Evolutionary conservation across 1,284 basidiomycete species (phyloP), one percentile per base, ranked within the genome.

Genomic region (Boletus hoseneyae): DNA sequence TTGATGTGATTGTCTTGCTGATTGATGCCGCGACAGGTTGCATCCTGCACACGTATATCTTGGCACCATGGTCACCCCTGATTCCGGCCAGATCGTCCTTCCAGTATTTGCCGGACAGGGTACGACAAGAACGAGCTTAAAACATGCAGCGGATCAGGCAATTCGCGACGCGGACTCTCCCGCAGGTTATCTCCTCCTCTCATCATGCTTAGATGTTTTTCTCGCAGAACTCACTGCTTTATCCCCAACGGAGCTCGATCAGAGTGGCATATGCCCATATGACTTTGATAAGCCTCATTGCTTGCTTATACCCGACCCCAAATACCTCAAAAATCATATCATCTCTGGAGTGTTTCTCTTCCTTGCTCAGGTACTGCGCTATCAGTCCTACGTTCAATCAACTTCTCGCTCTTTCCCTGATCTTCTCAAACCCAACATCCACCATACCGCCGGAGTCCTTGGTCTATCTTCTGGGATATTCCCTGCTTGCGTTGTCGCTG

Each of bases 381-480:
- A 80, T 58, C 72, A 83, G 43, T 67, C 68, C 30, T 73, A 73
- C 52, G 60, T 71, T 19, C 73, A 75, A 50, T 35, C 58, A 21
- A 48, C 57, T 5, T 57, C 54, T 29, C 59, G 55, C 25, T 65
- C 71, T 34, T 75, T 75, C 53, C 55, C 56, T 9, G 67, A 73
- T 45, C 48, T 70, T 41, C 58, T 78, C 37, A 57, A 64, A 55
- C 41, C 51, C 18, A 75, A 74, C 46, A 39, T 51, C 33, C 52
- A 65, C 12, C 54, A 72, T 37, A 53, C 53, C 1, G 46, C 70
- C 18, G 78, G 77, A n/a, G 58, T 82, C 37, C 63, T 83, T 2
- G 81, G 79, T 3, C 81, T 84, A 62, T 85, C 82, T 6, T 82
- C 80, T 19, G 84, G 83, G 16, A 73, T 83, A 46, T 65, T 85